Evolutionary conservation across 2,329 filamentous ascomycete genomes (phyloP).

Genomic region (Colletotrichum gigasporum): DNA sequence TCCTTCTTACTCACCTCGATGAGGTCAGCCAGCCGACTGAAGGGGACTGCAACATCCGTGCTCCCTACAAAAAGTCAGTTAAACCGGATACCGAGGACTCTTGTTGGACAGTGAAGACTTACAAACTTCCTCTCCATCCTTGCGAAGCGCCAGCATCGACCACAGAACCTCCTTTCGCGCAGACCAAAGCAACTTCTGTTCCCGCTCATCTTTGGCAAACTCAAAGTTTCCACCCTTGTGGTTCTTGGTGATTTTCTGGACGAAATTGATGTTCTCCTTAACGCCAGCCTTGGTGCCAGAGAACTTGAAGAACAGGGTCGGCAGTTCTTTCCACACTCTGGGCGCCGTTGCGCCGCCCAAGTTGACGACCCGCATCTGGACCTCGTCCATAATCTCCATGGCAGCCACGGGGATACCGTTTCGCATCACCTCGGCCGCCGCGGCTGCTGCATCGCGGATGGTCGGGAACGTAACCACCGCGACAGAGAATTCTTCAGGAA

Average conservation of each 20-base stretch:
- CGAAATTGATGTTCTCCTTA: slow-evolving; percentile 76
- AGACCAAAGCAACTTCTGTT: slow-evolving; percentile 81
- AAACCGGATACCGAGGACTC: background rate
- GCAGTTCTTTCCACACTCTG: slow-evolving; percentile 76
- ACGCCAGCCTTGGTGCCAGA: slow-evolving; percentile 83
- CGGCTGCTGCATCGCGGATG: slow-evolving; percentile 78
- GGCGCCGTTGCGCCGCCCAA: slow-evolving; percentile 74
- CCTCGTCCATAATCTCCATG: slow-evolving; percentile 89
- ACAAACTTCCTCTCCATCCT: slow-evolving; percentile 75
- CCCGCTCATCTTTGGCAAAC: slow-evolving; percentile 76
- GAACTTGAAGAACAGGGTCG: slow-evolving; percentile 88
- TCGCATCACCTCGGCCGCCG: slow-evolving; percentile 80
- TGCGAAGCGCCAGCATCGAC: slow-evolving; percentile 79
- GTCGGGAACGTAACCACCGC: slow-evolving; percentile 83
- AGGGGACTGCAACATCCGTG: slow-evolving; percentile 85
- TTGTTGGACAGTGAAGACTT: slow-evolving; percentile 50
- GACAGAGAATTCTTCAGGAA: slow-evolving; percentile 80
- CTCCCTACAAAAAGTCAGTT: slow-evolving; percentile 61
- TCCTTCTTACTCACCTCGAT: slow-evolving; percentile 88
- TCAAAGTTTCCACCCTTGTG: slow-evolving; percentile 77
- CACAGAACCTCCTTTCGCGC: slow-evolving; percentile 86
- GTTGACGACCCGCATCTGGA: slow-evolving; percentile 87
- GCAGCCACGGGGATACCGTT: slow-evolving; percentile 77
- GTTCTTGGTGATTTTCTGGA: slow-evolving; percentile 71
- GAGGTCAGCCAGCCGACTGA: slow-evolving; percentile 78